Conservation (phyloP, 2,329 filamentous ascomycete genomes). For the Fusarium avenaceum region DNA sequence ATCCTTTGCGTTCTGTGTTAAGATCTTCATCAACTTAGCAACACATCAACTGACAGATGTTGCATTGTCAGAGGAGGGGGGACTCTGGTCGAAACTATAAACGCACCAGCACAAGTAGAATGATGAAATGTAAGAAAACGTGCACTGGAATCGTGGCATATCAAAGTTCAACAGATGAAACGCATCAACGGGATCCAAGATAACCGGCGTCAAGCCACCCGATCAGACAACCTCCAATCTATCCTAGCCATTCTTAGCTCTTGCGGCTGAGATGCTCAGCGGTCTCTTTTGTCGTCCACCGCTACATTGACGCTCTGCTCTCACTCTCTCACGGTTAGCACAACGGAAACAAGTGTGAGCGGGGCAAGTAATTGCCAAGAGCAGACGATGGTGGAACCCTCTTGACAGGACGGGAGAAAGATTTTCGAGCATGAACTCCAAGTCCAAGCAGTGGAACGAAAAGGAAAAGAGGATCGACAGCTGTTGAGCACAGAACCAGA, state of each 20-base stretch:
- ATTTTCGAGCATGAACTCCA: slow-evolving; percentile 40
- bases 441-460: slow-evolving; percentile 31
- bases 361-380: slow-evolving; percentile 43
- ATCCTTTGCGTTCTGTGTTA: slow-evolving; percentile 15
- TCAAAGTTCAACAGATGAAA: slow-evolving; percentile 34
- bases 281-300: slow-evolving; percentile 39
- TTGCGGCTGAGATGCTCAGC: slow-evolving; percentile 16
- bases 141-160: slow-evolving; percentile 27
- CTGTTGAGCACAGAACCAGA: slow-evolving; percentile 37
- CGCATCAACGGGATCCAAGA: slow-evolving; percentile 38
- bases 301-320: slow-evolving; percentile 45
- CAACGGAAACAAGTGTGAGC: slow-evolving; percentile 32
- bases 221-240: slow-evolving; percentile 16
- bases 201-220: slow-evolving; percentile 37
- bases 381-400: slow-evolving; percentile 28
- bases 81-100: slow-evolving; percentile 2
- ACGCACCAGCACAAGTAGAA: background rate
- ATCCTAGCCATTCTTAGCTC: slow-evolving; percentile 25
- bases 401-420: slow-evolving; percentile 34
- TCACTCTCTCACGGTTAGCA: slow-evolving; percentile 30
- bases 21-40: slow-evolving; percentile 26
- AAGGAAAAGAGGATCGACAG: slow-evolving; percentile 41
- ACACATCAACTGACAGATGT: slow-evolving; percentile 15
- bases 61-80: slow-evolving; percentile 14
- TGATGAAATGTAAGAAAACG: background rate